These are phyloP conservation scores for Ophiocordyceps camponoti-leonardi DNA, from an alignment of 2,329 filamentous ascomycete species.

Conservation along the genomic window DNA sequence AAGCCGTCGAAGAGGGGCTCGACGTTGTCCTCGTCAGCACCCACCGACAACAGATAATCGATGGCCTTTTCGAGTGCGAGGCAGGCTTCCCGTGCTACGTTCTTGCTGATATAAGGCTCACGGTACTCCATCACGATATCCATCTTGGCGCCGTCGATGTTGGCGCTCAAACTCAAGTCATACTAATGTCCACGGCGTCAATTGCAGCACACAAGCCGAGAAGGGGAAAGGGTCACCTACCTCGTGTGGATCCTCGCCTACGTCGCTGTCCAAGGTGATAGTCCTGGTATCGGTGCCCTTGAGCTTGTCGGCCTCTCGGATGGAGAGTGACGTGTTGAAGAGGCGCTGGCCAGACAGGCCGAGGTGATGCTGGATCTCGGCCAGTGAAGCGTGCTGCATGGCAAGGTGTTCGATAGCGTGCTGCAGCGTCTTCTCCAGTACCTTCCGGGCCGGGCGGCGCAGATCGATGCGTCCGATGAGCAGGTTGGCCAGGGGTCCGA, in stretches of 20 bases:
- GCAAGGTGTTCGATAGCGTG: slow-evolving; percentile 28
- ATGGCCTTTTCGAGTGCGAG: slow-evolving; percentile 1
- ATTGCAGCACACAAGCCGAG: not conserved
- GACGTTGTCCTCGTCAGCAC: not conserved
- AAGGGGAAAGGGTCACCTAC: not conserved
- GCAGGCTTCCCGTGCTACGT: slow-evolving; percentile 1
- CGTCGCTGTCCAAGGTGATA: slow-evolving; percentile 1
- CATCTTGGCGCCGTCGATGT: not conserved
- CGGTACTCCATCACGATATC: slow-evolving; percentile 2
- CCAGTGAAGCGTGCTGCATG: slow-evolving; percentile 31
- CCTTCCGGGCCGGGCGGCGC: slow-evolving; percentile 9
- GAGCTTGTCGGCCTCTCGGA: slow-evolving; percentile 8
- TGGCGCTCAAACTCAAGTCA: slow-evolving; percentile 2
- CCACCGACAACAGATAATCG: not conserved
- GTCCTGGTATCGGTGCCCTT: not conserved
- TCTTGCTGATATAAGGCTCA: slow-evolving; percentile 1
- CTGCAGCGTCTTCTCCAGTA: slow-evolving; percentile 24
- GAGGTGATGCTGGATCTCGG: slow-evolving; percentile 22
- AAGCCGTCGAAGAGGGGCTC: slow-evolving; percentile 1
- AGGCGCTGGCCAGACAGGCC: slow-evolving; percentile 7
- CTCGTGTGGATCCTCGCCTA: slow-evolving; percentile 6
- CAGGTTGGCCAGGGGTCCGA: slow-evolving; percentile 38
- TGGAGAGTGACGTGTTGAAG: slow-evolving; percentile 17
- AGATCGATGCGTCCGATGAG: slow-evolving; percentile 29
- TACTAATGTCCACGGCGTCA: not conserved